Evolutionary conservation across 352 stramenopile species (phyloP).

Genomic region (Elongisporangium undulatum): DNA sequence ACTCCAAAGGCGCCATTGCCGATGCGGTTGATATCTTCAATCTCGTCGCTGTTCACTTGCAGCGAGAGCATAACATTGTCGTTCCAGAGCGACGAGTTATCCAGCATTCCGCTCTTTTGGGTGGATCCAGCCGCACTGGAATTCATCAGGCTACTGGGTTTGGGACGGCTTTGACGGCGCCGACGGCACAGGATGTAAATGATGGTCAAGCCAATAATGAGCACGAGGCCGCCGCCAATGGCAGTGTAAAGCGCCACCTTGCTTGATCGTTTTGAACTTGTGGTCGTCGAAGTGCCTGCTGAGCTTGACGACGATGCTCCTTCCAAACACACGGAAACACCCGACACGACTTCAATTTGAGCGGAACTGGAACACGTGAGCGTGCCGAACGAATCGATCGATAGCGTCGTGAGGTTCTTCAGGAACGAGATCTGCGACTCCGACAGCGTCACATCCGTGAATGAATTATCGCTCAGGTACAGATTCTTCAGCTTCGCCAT

Average conservation of each 20-base stretch:
- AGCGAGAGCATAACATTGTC: conserved; percentile 44
- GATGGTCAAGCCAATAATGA: conserved; percentile 17
- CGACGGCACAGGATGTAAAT: conserved; percentile 5
- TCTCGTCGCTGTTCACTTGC: conserved; percentile 44
- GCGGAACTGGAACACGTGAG: conserved; percentile 17
- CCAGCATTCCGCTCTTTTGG: conserved; percentile 1
- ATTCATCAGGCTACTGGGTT: conserved; percentile 3
- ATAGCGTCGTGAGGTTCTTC: conserved; percentile 30
- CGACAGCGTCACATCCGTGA: conserved; percentile 30
- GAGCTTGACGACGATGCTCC: conserved; percentile 18
- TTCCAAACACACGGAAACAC: conserved; percentile 32
- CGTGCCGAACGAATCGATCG: conserved; percentile 29
- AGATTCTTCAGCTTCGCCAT: conserved; percentile 37
- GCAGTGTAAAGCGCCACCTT: conserved; percentile 24
- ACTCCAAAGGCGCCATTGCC: conserved; percentile 28
- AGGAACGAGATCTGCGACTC: conserved; percentile 21
- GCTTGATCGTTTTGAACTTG: conserved; percentile 9
- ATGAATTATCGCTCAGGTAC: conserved; percentile 46
- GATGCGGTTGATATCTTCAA: conserved; percentile 34
- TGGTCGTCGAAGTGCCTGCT: conserved; percentile 9
- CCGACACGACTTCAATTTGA: conserved; percentile 19
- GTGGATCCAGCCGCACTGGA: conserved; percentile 1
- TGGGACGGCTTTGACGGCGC: not conserved
- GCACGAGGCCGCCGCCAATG: conserved; percentile 28
- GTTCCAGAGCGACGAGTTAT: conserved; percentile 31